Conservation (phyloP, 1,284 basidiomycete genomes). For the Cutaneotrichosporon daszewskae region DNA sequence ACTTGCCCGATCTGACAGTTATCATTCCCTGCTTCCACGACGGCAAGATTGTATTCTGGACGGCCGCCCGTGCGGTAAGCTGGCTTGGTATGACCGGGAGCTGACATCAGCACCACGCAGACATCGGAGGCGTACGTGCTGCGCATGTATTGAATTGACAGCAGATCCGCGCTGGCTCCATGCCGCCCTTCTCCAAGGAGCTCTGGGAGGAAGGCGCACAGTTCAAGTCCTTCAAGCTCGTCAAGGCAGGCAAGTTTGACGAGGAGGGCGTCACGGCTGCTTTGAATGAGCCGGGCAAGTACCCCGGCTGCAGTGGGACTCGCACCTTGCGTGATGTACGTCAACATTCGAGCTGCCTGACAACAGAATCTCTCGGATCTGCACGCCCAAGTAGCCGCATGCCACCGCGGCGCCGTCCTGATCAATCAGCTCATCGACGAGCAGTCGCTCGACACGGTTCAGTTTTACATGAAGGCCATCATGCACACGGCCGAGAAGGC, state of each 20-base stretch:
- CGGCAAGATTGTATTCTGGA: slow-evolving; percentile 42
- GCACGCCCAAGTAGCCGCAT: slow-evolving; percentile 40
- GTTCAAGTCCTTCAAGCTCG: slow-evolving; percentile 54
- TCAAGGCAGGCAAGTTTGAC: slow-evolving; percentile 38
- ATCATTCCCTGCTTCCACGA: slow-evolving; percentile 40
- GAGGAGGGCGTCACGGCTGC: slow-evolving; percentile 65
- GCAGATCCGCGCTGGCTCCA: slow-evolving; percentile 45
- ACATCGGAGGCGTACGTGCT: slow-evolving; percentile 35
- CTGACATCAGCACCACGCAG: slow-evolving; percentile 52
- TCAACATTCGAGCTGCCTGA: slow-evolving; percentile 1
- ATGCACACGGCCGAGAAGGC: slow-evolving; percentile 82
- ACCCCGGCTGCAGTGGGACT: slow-evolving; percentile 76
- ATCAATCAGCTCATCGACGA: slow-evolving; percentile 35
- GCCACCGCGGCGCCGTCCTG: slow-evolving; percentile 34
- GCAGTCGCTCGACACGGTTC: slow-evolving; percentile 51
- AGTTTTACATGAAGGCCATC: slow-evolving; percentile 77
- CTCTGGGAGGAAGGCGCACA: slow-evolving; percentile 50
- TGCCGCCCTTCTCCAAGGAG: slow-evolving; percentile 50
- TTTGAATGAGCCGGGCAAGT: slow-evolving; percentile 81
- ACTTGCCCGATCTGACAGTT: slow-evolving; percentile 51
- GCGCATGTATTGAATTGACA: slow-evolving; percentile 3
- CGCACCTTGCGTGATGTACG: slow-evolving; percentile 65
- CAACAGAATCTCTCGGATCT: slow-evolving; percentile 35
- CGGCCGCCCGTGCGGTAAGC: slow-evolving; percentile 35
- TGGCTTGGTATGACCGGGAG: no score